A percentile compares a stretch with the other conserved stretches of the same genome.
phyloP scores from a whole-genome alignment of 2,329 filamentous ascomycete genomes.

The Hymenoscyphus occultus region DNA sequence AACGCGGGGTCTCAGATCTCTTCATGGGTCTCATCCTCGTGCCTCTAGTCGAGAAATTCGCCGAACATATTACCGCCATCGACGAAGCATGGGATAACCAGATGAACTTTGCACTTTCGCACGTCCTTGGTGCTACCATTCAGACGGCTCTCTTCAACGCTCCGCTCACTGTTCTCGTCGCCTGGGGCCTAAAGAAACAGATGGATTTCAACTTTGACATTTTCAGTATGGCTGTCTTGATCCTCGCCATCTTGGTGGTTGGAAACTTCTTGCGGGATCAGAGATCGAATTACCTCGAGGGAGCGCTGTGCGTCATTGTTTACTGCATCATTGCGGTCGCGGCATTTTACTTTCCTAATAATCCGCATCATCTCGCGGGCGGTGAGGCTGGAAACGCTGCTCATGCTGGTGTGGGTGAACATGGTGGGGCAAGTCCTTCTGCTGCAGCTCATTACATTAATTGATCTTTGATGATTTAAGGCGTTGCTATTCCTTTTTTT shows the following conservation, averaged over 20 bases:
- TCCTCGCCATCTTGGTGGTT: slow-evolving; percentile 81
- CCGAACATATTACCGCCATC: slow-evolving; percentile 79
- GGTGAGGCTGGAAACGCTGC: not conserved
- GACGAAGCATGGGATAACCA: slow-evolving; percentile 82
- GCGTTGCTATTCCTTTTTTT: not conserved
- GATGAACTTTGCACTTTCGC: slow-evolving; percentile 80
- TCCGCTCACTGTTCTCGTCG: slow-evolving; percentile 77
- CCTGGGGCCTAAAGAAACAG: slow-evolving; percentile 68
- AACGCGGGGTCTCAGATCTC: slow-evolving; percentile 50
- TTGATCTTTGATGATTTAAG: not conserved
- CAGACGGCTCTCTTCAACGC: slow-evolving; percentile 89
- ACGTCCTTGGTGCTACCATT: slow-evolving; percentile 82
- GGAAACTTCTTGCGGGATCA: slow-evolving; percentile 84
- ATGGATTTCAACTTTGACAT: slow-evolving; percentile 85
- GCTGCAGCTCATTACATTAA: not conserved
- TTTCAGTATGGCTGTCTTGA: slow-evolving; percentile 78
- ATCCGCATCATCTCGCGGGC: slow-evolving; percentile 36
- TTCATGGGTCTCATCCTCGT: slow-evolving; percentile 74
- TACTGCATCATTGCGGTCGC: slow-evolving; percentile 60
- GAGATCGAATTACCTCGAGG: slow-evolving; percentile 89
- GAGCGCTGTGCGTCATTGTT: slow-evolving; percentile 72
- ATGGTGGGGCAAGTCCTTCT: no score
- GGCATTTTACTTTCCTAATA: slow-evolving; percentile 55
- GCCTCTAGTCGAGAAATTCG: slow-evolving; percentile 79
- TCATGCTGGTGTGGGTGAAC: not conserved